Evolutionary conservation across 768 basidiomycete species (phyloP).

Genomic region (Lentinula edodes): DNA sequence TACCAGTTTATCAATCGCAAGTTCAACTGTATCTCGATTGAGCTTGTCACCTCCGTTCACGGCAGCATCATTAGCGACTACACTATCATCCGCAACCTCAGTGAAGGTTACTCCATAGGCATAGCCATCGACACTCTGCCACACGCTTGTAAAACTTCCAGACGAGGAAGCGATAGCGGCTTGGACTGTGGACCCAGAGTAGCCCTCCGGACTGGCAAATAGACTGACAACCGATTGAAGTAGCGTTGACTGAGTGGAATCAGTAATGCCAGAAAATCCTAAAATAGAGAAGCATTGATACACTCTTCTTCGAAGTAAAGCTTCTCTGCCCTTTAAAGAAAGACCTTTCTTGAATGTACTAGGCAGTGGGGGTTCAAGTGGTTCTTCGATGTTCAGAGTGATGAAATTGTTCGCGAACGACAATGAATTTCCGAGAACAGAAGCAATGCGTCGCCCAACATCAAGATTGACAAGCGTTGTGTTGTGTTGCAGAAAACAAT

Average conservation of each 20-base stretch:
- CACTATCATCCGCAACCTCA: slow-evolving; percentile 43
- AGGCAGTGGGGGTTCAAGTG: slow-evolving; percentile 34
- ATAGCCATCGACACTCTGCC: slow-evolving; percentile 86
- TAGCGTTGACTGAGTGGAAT: slow-evolving; percentile 74
- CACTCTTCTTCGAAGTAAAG: slow-evolving; percentile 76
- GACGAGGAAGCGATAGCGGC: slow-evolving; percentile 86
- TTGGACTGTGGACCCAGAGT: slow-evolving; percentile 79
- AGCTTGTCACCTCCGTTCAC: slow-evolving; percentile 41
- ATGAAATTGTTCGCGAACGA: slow-evolving; percentile 84
- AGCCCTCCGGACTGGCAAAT: slow-evolving; percentile 85
- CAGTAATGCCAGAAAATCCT: slow-evolving; percentile 73
- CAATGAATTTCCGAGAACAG: slow-evolving; percentile 85
- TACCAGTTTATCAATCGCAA: slow-evolving; percentile 74
- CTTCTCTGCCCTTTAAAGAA: slow-evolving; percentile 71
- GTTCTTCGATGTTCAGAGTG: slow-evolving; percentile 63
- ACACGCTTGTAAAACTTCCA: slow-evolving; percentile 78
- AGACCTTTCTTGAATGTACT: slow-evolving; percentile 33
- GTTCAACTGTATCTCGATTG: slow-evolving; percentile 78
- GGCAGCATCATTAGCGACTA: slow-evolving; percentile 23
- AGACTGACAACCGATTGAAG: slow-evolving; percentile 76
- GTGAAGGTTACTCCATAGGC: slow-evolving; percentile 84
- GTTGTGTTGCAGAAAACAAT: slow-evolving; percentile 85
- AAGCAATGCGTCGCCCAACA: slow-evolving; percentile 82
- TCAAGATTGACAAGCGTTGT: slow-evolving; percentile 80
- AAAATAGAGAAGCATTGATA: slow-evolving; percentile 87